Evolutionary conservation across 2,329 filamentous ascomycete species (phyloP).

Genomic region (Aspergillus aculeatus): DNA sequence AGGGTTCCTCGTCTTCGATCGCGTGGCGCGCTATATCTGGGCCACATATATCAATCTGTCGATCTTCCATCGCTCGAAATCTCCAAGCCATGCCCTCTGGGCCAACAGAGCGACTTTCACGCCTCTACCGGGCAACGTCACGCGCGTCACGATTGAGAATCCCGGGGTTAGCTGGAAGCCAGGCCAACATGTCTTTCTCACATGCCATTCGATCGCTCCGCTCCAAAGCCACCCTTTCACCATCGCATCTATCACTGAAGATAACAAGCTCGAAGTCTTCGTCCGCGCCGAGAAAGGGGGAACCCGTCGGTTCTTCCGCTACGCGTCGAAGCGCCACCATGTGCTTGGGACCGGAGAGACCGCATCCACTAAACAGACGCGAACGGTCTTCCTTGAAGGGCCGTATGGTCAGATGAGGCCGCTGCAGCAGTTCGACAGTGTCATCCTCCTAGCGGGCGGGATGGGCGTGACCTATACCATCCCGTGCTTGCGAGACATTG

Average conservation of each 20-base stretch:
- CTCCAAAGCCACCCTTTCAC: conserved; percentile 66
- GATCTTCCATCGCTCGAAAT: conserved; percentile 35
- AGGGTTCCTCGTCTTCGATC: conserved; percentile 48
- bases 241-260: conserved; percentile 56
- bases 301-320: conserved; percentile 52
- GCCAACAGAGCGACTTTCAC: conserved; percentile 47
- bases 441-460: conserved; percentile 59
- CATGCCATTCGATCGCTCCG: conserved; percentile 56
- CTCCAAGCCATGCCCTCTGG: conserved; percentile 29
- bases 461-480: conserved; percentile 60
- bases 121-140: conserved; percentile 55
- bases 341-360: conserved; percentile 21
- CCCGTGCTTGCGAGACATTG: conserved; percentile 57
- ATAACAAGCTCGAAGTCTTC: conserved; percentile 57
- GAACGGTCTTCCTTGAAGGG: conserved; percentile 53
- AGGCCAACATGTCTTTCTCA: conserved; percentile 64
- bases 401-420: conserved; percentile 54
- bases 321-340: conserved; percentile 46
- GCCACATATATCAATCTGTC: conserved; percentile 43
- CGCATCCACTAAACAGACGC: conserved; percentile 16
- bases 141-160: conserved; percentile 56
- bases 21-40: conserved; percentile 38
- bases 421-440: conserved; percentile 60
- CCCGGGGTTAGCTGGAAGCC: conserved; percentile 59
- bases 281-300: conserved; percentile 56